A percentile compares a stretch with the other conserved stretches of the same genome.
phyloP scores from a whole-genome alignment of 106 monocot species.

The Xerophyta viscosa region DNA sequence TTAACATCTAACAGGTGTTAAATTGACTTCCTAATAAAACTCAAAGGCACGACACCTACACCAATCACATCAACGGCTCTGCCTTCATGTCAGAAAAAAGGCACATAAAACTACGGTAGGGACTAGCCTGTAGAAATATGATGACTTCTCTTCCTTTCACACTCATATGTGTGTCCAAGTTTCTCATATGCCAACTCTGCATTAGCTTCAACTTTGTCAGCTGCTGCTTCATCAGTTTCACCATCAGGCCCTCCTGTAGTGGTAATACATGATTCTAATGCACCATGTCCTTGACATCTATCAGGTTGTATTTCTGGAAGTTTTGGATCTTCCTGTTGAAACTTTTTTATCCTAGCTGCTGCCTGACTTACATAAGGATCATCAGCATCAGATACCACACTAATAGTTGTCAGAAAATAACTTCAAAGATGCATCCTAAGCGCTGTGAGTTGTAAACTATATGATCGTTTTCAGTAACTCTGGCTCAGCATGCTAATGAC shows the following conservation, averaged over 20 bases:
- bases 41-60: no score
- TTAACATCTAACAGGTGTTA: no score
- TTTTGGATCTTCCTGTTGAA: conserved; percentile 8
- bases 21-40: no score
- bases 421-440: no score
- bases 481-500: not conserved
- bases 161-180: not conserved
- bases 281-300: not conserved
- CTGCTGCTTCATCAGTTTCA: not conserved
- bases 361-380: no score
- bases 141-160: conserved; percentile 6
- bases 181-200: conserved; percentile 1
- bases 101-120: no score
- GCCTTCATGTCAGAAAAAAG: no score
- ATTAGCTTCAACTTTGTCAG: not conserved
- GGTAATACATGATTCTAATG: conserved; percentile 1
- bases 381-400: no score
- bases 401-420: no score
- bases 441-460: no score
- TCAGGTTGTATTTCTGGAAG: not conserved
- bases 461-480: conserved; percentile 4
- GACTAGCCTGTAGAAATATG: not conserved
- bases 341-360: no score
- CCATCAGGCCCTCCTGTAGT: not conserved
- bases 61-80: no score